Percentiles rank a stretch among this genome's conserved stretches.
Evolutionary conservation across 1,139 yeast species (phyloP).

Genomic region (Taiozyma onychis): DNA sequence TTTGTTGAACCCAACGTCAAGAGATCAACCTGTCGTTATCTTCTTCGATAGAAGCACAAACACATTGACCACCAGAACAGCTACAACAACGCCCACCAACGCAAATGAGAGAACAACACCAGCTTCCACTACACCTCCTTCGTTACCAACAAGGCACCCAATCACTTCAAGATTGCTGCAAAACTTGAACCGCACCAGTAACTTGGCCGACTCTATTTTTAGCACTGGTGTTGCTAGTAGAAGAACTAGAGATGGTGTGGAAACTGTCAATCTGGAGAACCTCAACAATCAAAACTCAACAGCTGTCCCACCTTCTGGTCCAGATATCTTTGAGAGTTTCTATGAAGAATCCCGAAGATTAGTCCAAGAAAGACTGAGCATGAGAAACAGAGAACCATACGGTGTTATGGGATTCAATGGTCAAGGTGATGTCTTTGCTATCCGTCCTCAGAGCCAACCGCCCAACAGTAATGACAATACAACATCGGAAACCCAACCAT

Average conservation of each 20-base stretch:
- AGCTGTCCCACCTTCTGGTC: background rate
- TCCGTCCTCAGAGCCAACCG: background rate
- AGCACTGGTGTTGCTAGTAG: slow-evolving; percentile 44
- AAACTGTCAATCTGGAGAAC: slow-evolving; percentile 26
- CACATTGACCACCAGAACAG: slow-evolving; percentile 9
- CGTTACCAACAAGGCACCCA: slow-evolving; percentile 8
- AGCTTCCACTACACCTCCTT: background rate
- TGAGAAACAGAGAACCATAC: background rate
- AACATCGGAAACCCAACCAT: background rate
- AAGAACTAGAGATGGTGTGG: slow-evolving; percentile 44
- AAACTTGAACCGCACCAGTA: slow-evolving; percentile 2
- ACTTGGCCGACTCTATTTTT: slow-evolving; percentile 31
- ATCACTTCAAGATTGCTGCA: slow-evolving; percentile 6
- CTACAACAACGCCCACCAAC: background rate
- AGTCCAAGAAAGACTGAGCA: slow-evolving; percentile 11
- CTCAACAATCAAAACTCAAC: slow-evolving; percentile 1
- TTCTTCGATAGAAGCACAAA: slow-evolving; percentile 18
- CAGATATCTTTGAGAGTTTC: slow-evolving; percentile 6
- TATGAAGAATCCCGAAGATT: slow-evolving; percentile 15
- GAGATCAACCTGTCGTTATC: slow-evolving; percentile 23
- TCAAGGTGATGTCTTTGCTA: background rate
- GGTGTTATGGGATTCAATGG: background rate
- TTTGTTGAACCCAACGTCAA: slow-evolving; percentile 23
- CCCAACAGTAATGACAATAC: background rate
- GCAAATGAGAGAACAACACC: background rate